Base-by-base conservation (phyloP, 768 basidiomycete species). In the Crepidotus variabilis region DNA sequence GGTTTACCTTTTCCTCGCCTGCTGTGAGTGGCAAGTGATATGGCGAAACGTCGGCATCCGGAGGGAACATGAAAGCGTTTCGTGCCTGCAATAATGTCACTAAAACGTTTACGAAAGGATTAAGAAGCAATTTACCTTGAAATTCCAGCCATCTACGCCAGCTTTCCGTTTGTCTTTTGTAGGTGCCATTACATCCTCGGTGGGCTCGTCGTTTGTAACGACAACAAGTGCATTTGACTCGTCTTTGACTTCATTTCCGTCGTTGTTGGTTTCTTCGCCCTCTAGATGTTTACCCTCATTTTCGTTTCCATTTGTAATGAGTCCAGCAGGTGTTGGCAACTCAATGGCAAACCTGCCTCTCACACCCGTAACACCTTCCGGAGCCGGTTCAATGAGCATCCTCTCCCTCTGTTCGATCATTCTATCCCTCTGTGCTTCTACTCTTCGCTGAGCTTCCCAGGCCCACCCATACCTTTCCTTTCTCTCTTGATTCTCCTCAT, bases 51-150 rank as follows among this genome's bases (percentile, higher is more conserved):
- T 99, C 90, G 23, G 92, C 92, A 64, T 97, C 97, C 1, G 97
- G 95, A 0, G 88, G 67, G 66, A 98, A 99, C 93, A 97, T 97
- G 52, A 99, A 77, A 2, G 91, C 86, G 72, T 99, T 99, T 56
- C 97, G 86, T 23, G 92, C 81, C 94, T 97, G 63, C 20, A 55
- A 51, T n/a, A 23, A 33, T 52, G 54, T 34, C 39, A 43, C 50
- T 34, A 4, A 23, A 11, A 23, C 22, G 18, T 16, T 34, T 24
- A 13, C 51, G 20, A 33, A 20, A 34, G 7, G 16, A 46, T 47
- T 20, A 18, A 51, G 3, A 51, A 48, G 34, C 34, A n/a, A 62
- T 57, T 63, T 62, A 86, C 87, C 79, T 86, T 92, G 77, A 92
- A 92, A 58, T 81, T 83, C 91, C 89, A 92, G 2, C 81, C 87